A percentile compares a stretch with the other conserved stretches of the same genome.
phyloP scores from a whole-genome alignment of 305 asterid genomes.

The Solanum hybrid region DNA sequence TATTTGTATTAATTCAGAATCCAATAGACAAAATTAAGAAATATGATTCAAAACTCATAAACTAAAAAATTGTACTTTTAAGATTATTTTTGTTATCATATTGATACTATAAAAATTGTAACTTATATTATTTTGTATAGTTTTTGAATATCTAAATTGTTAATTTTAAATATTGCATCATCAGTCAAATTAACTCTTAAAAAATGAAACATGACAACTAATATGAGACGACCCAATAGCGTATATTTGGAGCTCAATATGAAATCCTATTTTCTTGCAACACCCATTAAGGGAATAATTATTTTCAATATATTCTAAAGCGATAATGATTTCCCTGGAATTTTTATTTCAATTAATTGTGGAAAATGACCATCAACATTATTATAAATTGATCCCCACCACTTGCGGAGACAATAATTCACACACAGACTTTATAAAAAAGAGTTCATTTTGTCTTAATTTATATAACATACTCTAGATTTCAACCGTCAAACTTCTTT shows the following conservation, averaged over 20 bases:
- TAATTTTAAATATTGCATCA: neutral
- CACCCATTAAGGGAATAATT: neutral
- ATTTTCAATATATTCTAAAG: neutral
- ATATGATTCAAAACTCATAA: neutral
- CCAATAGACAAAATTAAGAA: neutral
- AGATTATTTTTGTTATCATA: neutral
- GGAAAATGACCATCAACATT: neutral
- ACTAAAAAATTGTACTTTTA: neutral
- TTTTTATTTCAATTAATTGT: neutral
- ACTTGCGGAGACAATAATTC: neutral
- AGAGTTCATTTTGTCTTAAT: neutral
- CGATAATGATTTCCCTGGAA: neutral
- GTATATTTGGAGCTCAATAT: too few relatives aligned
- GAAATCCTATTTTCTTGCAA: too few relatives aligned
- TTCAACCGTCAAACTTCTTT: neutral
- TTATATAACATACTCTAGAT: too few relatives aligned
- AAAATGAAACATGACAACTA: neutral
- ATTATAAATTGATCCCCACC: neutral
- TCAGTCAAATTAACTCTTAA: neutral
- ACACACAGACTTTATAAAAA: neutral
- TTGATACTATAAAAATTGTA: neutral
- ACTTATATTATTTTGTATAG: neutral
- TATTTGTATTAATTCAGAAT: too few relatives aligned
- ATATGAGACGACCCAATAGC: neutral
- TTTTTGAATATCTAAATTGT: neutral